These are phyloP conservation scores for Cercospora sesami DNA, from an alignment of 2,329 filamentous ascomycete genomes.

Conservation along the genomic window DNA sequence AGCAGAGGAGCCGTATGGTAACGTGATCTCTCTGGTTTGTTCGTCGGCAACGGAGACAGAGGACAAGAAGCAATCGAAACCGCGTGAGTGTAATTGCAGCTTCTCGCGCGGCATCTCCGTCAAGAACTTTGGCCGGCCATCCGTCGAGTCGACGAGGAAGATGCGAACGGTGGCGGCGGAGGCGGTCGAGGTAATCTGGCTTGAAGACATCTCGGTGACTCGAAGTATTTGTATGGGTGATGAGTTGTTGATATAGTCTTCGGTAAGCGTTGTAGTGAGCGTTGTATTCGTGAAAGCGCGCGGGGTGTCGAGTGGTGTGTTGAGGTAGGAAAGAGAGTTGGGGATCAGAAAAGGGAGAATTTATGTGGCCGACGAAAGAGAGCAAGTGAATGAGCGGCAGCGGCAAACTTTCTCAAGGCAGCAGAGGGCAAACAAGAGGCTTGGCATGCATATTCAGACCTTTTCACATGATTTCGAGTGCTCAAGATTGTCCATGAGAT, in stretches of 20 bases:
- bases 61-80: background rate
- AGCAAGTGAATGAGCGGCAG: background rate
- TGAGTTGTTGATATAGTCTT: background rate
- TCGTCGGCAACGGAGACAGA: background rate
- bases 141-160: background rate
- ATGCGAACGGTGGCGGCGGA: background rate
- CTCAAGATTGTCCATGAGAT: background rate
- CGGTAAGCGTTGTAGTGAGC: background rate
- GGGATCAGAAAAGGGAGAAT: background rate
- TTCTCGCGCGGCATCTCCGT: background rate
- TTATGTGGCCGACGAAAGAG: background rate
- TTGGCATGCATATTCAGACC: background rate
- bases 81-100: background rate
- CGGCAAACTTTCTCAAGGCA: background rate
- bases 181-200: background rate
- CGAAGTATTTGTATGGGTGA: background rate
- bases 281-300: background rate
- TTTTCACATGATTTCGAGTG: background rate
- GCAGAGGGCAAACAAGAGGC: background rate
- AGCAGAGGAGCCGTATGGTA: background rate
- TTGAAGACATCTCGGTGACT: background rate
- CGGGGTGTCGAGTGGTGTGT: too few species aligned
- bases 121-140: background rate
- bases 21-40: background rate
- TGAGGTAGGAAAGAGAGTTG: too few species aligned